Base-by-base conservation (phyloP, 2,329 filamentous ascomycete genomes). In the Talaromyces sp. region DNA sequence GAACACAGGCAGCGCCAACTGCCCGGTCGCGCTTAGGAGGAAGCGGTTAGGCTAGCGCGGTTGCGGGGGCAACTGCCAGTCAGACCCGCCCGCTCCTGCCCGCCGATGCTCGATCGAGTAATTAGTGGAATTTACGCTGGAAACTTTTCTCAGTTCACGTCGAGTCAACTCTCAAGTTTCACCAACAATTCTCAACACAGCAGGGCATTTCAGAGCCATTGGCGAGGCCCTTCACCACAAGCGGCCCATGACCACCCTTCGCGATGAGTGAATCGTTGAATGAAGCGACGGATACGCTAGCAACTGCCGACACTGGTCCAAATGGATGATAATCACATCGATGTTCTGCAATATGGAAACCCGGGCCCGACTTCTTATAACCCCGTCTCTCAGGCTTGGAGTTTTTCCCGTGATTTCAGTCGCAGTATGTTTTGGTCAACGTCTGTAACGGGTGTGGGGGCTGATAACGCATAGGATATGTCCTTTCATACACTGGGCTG, bases 271-370 rank as follows among this genome's bases (percentile, higher is more conserved):
- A 40, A 53, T 52, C 42, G 44, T 40, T 16, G 18, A 27, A 58
- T 18, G 47, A 52, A 33, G 18, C 31, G 55, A 58, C 50, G 16
- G 55, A 55, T 50, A 57, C 59, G 18, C 51, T 53, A 47, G 57
- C 50, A 52, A 30, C 34, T 28, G 55, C 51, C 23, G 58, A 23
- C 30, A 56, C 57, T 51, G 55, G 73, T 73, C 82, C 83, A 68
- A 76, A 87, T 87, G 85, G 82, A 81, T 86, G 82, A 86, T 53
- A 14, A 53, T 66, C 71, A 52, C 31, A 56, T 73, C 55, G 72
- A 73, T 72, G 77, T 80, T 77, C 80, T 86, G 58, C 81, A 82
- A 64, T 86, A 85, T 74, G 85, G 85, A 75, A 82, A 85, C 68
- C 75, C 84, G 61, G 84, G 84, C 66, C 75, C 75, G 65, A 75